phyloP scores from a whole-genome alignment of 2,329 filamentous ascomycete species.

The Dryadomyces quercus-mongolicae region DNA sequence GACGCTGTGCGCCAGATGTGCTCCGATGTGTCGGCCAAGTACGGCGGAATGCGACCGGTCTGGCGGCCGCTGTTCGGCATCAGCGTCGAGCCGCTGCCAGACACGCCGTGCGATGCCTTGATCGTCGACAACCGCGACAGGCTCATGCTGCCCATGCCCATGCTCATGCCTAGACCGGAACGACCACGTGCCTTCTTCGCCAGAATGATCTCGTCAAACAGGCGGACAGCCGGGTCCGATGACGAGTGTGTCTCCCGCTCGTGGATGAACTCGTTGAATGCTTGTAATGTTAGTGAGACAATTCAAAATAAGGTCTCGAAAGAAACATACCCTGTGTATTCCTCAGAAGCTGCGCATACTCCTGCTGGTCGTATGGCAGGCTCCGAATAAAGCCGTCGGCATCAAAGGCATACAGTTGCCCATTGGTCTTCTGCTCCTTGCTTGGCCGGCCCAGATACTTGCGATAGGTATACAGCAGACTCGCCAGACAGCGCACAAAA shows the following conservation, averaged over 20 bases:
- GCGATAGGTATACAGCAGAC: slow-evolving; percentile 53
- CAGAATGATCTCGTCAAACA: slow-evolving; percentile 77
- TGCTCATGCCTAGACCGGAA: slow-evolving; percentile 44
- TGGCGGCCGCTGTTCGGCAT: not conserved
- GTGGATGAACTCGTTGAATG: slow-evolving; percentile 76
- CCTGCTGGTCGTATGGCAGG: slow-evolving; percentile 53
- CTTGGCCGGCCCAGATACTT: slow-evolving; percentile 49
- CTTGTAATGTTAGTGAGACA: slow-evolving; percentile 19
- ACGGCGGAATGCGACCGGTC: slow-evolving; percentile 36
- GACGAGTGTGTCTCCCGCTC: slow-evolving; percentile 57
- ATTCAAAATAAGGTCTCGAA: not conserved
- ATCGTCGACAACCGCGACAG: slow-evolving; percentile 50
- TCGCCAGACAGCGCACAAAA: slow-evolving; percentile 54
- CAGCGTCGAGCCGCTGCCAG: slow-evolving; percentile 5
- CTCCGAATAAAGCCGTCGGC: slow-evolving; percentile 54
- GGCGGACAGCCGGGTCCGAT: slow-evolving; percentile 53
- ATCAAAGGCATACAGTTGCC: slow-evolving; percentile 51
- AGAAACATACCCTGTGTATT: slow-evolving; percentile 46
- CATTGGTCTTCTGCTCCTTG: slow-evolving; percentile 47
- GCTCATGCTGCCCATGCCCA: slow-evolving; percentile 40
- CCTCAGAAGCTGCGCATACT: slow-evolving; percentile 50
- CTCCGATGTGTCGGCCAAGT: slow-evolving; percentile 60
- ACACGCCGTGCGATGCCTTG: slow-evolving; percentile 40
- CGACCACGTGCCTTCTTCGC: slow-evolving; percentile 61
- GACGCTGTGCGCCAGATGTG: slow-evolving; percentile 67